Evolutionary conservation across 306 rosid genomes (phyloP).

Genomic region (Acacia crassicarpa): DNA sequence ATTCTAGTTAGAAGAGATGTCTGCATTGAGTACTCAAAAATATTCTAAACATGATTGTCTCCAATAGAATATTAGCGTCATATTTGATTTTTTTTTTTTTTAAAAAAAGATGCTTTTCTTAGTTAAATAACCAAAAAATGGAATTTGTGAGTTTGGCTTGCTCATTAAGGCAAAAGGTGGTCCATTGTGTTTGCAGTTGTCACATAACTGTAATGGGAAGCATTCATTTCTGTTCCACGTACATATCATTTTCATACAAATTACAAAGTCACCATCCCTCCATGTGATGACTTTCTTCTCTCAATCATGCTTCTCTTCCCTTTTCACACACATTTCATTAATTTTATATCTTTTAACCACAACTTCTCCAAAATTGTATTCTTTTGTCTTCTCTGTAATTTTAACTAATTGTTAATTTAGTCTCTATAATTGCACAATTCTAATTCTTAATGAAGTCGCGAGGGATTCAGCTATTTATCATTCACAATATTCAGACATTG

Average conservation of each 20-base stretch:
- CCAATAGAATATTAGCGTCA: too few species aligned
- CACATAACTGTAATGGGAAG: constrained; percentile 14
- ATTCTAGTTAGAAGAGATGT: too few species aligned
- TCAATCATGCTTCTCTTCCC: not conserved
- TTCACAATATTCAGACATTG: not conserved
- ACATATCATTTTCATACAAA: constrained; percentile 20
- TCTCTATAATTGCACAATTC: not conserved
- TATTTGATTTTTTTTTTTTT: too few species aligned
- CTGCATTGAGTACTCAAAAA: too few species aligned
- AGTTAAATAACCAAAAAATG: not conserved
- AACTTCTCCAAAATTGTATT: not conserved
- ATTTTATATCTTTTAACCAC: not conserved
- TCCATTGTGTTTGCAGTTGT: constrained; percentile 22
- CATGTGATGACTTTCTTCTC: constrained; percentile 30
- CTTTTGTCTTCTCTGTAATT: not conserved
- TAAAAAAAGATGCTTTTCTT: not conserved
- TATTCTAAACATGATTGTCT: too few species aligned
- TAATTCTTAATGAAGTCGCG: not conserved
- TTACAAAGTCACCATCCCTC: constrained; percentile 27
- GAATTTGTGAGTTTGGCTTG: constrained; percentile 25
- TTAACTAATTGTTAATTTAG: not conserved
- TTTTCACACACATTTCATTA: constrained; percentile 1
- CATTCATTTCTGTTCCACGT: constrained; percentile 32
- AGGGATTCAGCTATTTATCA: not conserved
- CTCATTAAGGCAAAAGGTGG: constrained; percentile 39